Base-by-base conservation (phyloP, 345 rosid genomes). In the Hibiscus trionum region DNA sequence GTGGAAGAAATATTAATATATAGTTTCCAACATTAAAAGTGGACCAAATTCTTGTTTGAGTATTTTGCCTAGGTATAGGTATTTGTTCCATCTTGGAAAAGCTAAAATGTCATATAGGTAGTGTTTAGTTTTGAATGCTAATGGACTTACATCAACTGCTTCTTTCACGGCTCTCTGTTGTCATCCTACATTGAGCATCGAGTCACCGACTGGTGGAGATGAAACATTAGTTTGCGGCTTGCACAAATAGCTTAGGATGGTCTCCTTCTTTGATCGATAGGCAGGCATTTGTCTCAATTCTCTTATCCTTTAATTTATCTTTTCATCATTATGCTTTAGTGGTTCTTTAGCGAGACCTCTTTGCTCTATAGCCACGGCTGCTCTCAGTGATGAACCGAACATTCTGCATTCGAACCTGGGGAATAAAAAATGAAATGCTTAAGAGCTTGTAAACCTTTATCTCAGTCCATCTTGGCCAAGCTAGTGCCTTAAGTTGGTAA, bases 391-490 rank as follows among this genome's bases (percentile, higher is more conserved):
- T 55, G 59, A 24, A 19, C 4, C 7, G 39, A 35, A 35, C 7
- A 35, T 35, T 35, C 39, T 35, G 39, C 39, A 35, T 35, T 35
- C 6, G 39, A 35, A 35, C 3, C 39, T 35, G 39, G 39, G 39
- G 39, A 35, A 35, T 35, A 35, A 35, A 35, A 29, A 35, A 1
- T 35, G 39, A 35, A 35, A 35, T 35, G 39, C 6, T 4, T 11
- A 64, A 64, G 16, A 17, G 68, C 16, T 64, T 0, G 4, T 64
- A 39, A 64, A 39, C 29, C 50, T 10, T 19, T 10, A 39, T 6
- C 31, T 6, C 27, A 67, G 85, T 90, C 84, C 87, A 87, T 88
- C 89, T 87, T 86, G 89, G 89, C 88, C 58, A 87, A 82, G 84
- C 85, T 85, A 85, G 55, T 73, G 79, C 78, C 64, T 57, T 70